Evolutionary conservation across 2,329 filamentous ascomycete genomes (phyloP), one percentile per base, ranked within the genome.

Genomic region (Aspergillus transmontanensis): DNA sequence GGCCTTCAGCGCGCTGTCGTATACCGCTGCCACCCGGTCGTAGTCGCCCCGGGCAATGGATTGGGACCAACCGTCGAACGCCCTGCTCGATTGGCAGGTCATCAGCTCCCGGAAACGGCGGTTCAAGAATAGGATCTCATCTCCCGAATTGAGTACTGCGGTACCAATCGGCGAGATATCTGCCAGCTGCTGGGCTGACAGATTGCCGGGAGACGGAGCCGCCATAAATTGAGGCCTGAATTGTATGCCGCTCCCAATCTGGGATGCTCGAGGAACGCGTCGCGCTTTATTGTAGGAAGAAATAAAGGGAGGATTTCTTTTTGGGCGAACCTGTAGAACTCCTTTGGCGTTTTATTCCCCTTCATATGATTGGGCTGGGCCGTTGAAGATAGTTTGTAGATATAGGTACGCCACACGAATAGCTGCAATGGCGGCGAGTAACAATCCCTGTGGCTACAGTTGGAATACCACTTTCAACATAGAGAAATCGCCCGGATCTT

Each of bases 181-280:
- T n/a, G 69, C 71, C 48, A 74, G 67, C 58, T 73, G 63, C 45
- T 74, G 67, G 14, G 71, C 71, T 9, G 70, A 66, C 34, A 39
- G 34, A 21, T 19, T 21, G 28, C 19, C 4, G 6, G n/a, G 28
- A 6, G 16, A n/a, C 16, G 28, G 48, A 32, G 48, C 26, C 48
- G 26, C 26, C 48, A 51, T 51, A 10, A 39, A 23, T n/a, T 7
- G 2, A 21, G 12, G 32, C 5, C 6, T 26, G 2, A 16, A 23
- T 14, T 11, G n/a, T 21, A 34, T 16, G n/a, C 51, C 30, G 21
- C n/a, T 30, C 14, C 7, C 19, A 3, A 2, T 4, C 30, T 3
- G n/a, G 19, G 19, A n/a, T 32, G 16, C 19, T 32, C 12, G 26
- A 21, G n/a, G 28, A 21, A 19, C 23, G 45, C 11, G 45, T 26